Conservation (phyloP, 495 filamentous ascomycete genomes). For the Hypoxylon lienhwacheense region DNA sequence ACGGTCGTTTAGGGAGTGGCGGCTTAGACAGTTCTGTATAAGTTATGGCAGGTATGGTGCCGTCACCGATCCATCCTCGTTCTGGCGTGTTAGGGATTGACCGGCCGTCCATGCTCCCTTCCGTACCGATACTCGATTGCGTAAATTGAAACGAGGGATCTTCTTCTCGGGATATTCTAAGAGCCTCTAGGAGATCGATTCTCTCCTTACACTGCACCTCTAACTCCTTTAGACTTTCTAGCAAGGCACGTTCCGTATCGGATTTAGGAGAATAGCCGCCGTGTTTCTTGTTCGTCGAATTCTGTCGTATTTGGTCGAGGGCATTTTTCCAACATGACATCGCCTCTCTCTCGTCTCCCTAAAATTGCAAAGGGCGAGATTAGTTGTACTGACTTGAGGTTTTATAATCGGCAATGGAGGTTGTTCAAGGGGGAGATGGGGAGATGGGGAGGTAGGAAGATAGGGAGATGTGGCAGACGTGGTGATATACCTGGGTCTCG, state of each 20-base stretch:
- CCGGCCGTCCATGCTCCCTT: slow-evolving; percentile 26
- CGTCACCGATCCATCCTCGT: slow-evolving; percentile 70
- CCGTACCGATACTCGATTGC: slow-evolving; percentile 17
- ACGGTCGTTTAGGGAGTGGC: slow-evolving; percentile 62
- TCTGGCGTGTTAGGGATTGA: slow-evolving; percentile 37
- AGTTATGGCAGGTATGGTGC: slow-evolving; percentile 75
- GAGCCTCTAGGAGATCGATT: slow-evolving; percentile 82
- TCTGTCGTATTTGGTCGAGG: slow-evolving; percentile 87
- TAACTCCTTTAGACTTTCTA: slow-evolving; percentile 77
- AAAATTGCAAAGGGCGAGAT: slow-evolving; percentile 16
- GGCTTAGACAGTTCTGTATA: slow-evolving; percentile 78
- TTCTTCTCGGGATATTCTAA: slow-evolving; percentile 74
- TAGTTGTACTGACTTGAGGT: too few species aligned
- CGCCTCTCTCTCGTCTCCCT: slow-evolving; percentile 93
- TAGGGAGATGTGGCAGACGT: neutral
- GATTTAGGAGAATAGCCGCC: slow-evolving; percentile 70
- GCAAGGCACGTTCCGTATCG: slow-evolving; percentile 82
- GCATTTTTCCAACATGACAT: slow-evolving; percentile 89
- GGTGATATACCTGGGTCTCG: slow-evolving; percentile 72
- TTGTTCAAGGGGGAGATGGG: slow-evolving; percentile 4
- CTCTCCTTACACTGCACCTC: slow-evolving; percentile 93
- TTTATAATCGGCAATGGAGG: too few species aligned
- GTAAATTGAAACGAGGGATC: slow-evolving; percentile 35
- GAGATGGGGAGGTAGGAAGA: neutral
- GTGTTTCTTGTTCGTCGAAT: slow-evolving; percentile 74